Conservation (phyloP, 768 basidiomycete genomes). For the Dioszegia crocea region DNA sequence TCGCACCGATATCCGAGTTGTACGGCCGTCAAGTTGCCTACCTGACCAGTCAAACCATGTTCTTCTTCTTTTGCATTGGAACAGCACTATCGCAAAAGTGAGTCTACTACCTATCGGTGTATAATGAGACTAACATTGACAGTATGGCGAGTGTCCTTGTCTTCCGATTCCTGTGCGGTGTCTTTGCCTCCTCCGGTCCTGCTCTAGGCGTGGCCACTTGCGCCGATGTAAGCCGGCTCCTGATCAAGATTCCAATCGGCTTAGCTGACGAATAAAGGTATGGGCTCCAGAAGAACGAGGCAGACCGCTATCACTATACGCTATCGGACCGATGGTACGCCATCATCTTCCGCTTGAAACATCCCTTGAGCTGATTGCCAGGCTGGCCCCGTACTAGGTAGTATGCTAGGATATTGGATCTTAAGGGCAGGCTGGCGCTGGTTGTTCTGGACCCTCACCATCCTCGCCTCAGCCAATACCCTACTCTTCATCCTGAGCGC, state of each 20-base stretch:
- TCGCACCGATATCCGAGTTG: slow-evolving; percentile 42
- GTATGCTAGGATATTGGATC: slow-evolving; percentile 44
- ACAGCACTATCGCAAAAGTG: slow-evolving; percentile 34
- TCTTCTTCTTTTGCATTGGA: slow-evolving; percentile 35
- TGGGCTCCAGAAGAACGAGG: slow-evolving; percentile 33
- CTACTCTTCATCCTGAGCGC: slow-evolving; percentile 24
- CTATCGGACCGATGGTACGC: slow-evolving; percentile 39
- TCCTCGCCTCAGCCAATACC: slow-evolving; percentile 26
- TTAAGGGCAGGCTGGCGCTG: slow-evolving; percentile 39
- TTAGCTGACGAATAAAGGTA: slow-evolving; percentile 17
- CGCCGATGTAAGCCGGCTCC: slow-evolving; percentile 29
- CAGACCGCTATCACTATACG: slow-evolving; percentile 37
- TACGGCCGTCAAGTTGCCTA: slow-evolving; percentile 42
- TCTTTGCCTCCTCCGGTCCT: slow-evolving; percentile 38
- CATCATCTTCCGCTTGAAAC: not conserved
- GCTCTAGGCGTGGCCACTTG: slow-evolving; percentile 42
- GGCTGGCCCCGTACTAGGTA: slow-evolving; percentile 38
- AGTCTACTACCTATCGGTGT: not conserved
- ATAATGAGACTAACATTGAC: slow-evolving; percentile 3
- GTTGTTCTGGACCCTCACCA: slow-evolving; percentile 36
- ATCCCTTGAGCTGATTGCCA: slow-evolving; percentile 1
- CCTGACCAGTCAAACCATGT: slow-evolving; percentile 19
- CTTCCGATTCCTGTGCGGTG: slow-evolving; percentile 39
- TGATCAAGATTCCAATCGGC: not conserved
- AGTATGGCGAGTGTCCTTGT: slow-evolving; percentile 37